A percentile compares a stretch with the other conserved stretches of the same genome.
phyloP scores from a whole-genome alignment of 176 grass and related monocot genomes.

The Eleusine indica region DNA sequence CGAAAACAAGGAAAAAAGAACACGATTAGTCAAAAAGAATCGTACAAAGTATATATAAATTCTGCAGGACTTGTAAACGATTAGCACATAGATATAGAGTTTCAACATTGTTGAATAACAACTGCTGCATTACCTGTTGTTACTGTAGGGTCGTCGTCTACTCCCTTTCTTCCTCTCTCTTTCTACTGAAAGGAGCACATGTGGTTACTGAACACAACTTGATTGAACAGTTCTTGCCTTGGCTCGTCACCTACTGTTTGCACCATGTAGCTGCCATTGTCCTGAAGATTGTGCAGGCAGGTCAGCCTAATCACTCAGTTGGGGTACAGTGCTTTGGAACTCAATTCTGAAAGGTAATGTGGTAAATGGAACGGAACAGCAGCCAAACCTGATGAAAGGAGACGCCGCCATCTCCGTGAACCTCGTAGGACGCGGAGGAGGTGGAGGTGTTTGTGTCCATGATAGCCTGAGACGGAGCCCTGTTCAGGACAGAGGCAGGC shows the following conservation, averaged over 20 bases:
- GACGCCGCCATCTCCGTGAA: conserved; percentile 46
- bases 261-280: conserved; percentile 58
- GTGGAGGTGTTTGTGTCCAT: conserved; percentile 52
- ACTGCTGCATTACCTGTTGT: conserved; percentile 45
- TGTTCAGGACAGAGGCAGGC: conserved; percentile 44
- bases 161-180: conserved; percentile 22
- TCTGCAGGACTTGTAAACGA: neutral
- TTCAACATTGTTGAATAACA: conserved; percentile 8
- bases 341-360: conserved; percentile 37
- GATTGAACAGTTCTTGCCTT: conserved; percentile 70
- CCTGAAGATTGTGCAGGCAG: conserved; percentile 49
- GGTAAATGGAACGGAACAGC: neutral
- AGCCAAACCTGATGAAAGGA: conserved; percentile 58
- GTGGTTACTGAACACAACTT: conserved; percentile 63
- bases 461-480: conserved; percentile 48
- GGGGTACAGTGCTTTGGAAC: conserved; percentile 29
- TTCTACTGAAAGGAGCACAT: conserved; percentile 83
- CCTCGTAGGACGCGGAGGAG: conserved; percentile 43
- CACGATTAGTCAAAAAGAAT: neutral
- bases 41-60: neutral
- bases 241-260: conserved; percentile 61
- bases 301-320: conserved; percentile 32
- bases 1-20: neutral
- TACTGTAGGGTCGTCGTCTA: conserved; percentile 39
- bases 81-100: neutral